Percentiles rank a stretch among this genome's conserved stretches.
Conservation (phyloP, 2,329 filamentous ascomycete genomes). For the Ustilaginoidea virens region DNA sequence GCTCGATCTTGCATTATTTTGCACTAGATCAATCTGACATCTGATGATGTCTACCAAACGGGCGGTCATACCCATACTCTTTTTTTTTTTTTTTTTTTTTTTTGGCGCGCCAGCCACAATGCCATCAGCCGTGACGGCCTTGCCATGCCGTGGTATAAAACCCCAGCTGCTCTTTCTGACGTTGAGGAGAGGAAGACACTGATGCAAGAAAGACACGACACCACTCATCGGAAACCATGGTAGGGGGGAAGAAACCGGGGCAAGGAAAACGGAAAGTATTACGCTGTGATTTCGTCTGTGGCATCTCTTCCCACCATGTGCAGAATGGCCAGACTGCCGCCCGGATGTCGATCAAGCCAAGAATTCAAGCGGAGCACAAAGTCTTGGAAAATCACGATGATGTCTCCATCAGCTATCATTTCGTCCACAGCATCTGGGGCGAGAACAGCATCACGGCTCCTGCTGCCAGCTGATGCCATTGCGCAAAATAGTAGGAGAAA, state of each 20-base stretch:
- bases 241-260: not conserved
- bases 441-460: slow-evolving; percentile 27
- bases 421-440: slow-evolving; percentile 29
- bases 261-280: slow-evolving; percentile 7
- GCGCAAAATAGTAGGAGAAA: too few species aligned
- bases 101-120: not conserved
- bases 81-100: not conserved
- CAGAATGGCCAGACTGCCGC: slow-evolving; percentile 40
- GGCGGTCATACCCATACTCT: too few species aligned
- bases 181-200: too few species aligned
- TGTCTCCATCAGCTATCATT: slow-evolving; percentile 37
- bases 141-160: too few species aligned
- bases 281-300: slow-evolving; percentile 20
- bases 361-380: slow-evolving; percentile 36
- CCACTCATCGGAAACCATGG: too few species aligned
- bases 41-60: too few species aligned
- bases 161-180: too few species aligned
- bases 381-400: slow-evolving; percentile 41
- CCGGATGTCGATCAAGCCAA: slow-evolving; percentile 44
- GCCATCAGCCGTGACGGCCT: too few species aligned
- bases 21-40: too few species aligned
- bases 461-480: slow-evolving; percentile 6
- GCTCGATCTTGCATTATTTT: too few species aligned
- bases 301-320: slow-evolving; percentile 31
- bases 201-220: too few species aligned